Base-by-base conservation (phyloP, 495 filamentous ascomycete genomes). In the Annulohypoxylon maeteangense region DNA sequence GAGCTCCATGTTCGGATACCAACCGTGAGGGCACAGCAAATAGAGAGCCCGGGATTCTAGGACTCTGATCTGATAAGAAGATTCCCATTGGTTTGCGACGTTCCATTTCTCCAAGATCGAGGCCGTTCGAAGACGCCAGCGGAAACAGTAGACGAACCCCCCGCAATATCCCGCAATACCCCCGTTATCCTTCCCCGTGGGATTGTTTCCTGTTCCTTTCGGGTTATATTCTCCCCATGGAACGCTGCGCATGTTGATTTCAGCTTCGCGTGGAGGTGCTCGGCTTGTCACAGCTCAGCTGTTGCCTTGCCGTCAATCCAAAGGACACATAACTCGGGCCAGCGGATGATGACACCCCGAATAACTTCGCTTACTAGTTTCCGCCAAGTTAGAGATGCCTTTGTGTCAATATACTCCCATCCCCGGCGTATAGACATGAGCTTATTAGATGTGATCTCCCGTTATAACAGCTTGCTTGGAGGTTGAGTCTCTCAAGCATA, bases 71-170 rank as follows among this genome's bases (percentile, higher is more conserved):
- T 34, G 57, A 44, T 12, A 45, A 20, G 5, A 1, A 20, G 1
- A 4, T 18, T 38, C 50, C 42, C 20, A 68, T 68, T 73, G 61
- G 70, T 7, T 12, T 20, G 50, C 16, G 16, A 50, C 25, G 70
- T 72, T 61, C 70, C 70, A 68, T 66, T 68, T 25, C 55, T 68
- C 61, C 65, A 65, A 27, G 56, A 56, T 69, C 60, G 65, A 68
- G 57, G 56, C 48, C 61, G 56, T 65, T 67, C 53, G 69, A 67
- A 51, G 63, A 68, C 63, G 64, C 32, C 29, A 50, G 60, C 70
- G 65, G 61, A 66, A 55, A 62, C 25, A 62, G 50, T 38, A 58
- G 31, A 56, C 47, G 27, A 55, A 34, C 4, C 65, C 70, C 65
- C 63, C 68, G 58, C 63, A 53, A 67, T 56, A 63, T 67, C 69